Percentiles rank a stretch among this genome's conserved stretches.
Evolutionary conservation across 2,329 filamentous ascomycete species (phyloP).

Genomic region (Periconia sp.): DNA sequence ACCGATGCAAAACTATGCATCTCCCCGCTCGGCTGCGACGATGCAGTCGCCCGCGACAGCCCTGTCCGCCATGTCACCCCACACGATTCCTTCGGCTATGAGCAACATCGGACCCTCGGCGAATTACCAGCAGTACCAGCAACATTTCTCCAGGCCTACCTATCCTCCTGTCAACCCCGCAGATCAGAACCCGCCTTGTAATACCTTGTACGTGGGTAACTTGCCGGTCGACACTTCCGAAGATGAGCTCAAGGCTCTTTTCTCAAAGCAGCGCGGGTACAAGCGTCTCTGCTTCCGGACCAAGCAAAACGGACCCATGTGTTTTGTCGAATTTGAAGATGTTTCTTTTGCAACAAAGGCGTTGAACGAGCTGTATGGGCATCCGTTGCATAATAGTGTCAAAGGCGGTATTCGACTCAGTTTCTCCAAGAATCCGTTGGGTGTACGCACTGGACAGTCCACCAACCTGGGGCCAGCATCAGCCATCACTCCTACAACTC

Average conservation of each 20-base stretch:
- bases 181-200: constrained; percentile 96
- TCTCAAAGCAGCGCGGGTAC: constrained; percentile 92
- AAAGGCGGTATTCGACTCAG: constrained; percentile 95
- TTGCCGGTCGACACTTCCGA: constrained; percentile 90
- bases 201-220: constrained; percentile 98
- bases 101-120: constrained; percentile 56
- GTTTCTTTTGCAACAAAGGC: constrained; percentile 90
- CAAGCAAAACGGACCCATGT: constrained; percentile 96
- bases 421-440: constrained; percentile 96
- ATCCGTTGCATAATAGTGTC: constrained; percentile 84
- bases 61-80: constrained; percentile 50
- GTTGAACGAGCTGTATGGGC: constrained; percentile 86
- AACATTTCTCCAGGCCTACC: constrained; percentile 67
- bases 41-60: constrained; percentile 57
- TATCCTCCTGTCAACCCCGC: constrained; percentile 91
- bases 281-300: constrained; percentile 94
- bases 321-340: constrained; percentile 98
- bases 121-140: constrained; percentile 61
- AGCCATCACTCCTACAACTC: constrained; percentile 57
- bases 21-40: constrained; percentile 56
- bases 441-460: constrained; percentile 80
- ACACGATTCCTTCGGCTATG: constrained; percentile 65
- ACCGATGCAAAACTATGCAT: constrained; percentile 60
- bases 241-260: constrained; percentile 92
- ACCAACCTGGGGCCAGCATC: constrained; percentile 59